A percentile compares a stretch with the other conserved stretches of the same genome.
phyloP scores from a whole-genome alignment of 345 rosid genomes.

The Boechera stricta region DNA sequence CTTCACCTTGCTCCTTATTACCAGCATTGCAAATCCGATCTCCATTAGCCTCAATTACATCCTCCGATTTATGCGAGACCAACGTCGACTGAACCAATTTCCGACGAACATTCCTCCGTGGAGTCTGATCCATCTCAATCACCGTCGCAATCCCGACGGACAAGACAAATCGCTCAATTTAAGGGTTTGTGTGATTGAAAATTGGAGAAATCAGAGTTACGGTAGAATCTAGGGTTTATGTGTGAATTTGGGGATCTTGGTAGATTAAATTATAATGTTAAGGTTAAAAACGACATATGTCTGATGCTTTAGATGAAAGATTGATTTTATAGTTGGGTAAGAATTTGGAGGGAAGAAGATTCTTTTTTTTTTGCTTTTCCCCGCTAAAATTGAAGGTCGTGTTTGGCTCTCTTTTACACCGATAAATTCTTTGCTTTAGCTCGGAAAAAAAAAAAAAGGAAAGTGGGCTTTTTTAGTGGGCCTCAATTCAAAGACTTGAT shows the following conservation, averaged over 20 bases:
- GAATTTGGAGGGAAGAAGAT: slow-evolving; percentile 41
- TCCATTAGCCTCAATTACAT: slow-evolving; percentile 43
- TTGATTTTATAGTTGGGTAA: not conserved
- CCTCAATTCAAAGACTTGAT: not conserved
- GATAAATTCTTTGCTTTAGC: not conserved
- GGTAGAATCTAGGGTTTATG: slow-evolving; percentile 37
- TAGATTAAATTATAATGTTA: slow-evolving; percentile 11
- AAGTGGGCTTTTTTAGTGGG: slow-evolving; percentile 36
- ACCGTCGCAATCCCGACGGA: slow-evolving; percentile 21
- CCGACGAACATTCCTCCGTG: slow-evolving; percentile 57
- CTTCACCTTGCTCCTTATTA: slow-evolving; percentile 37
- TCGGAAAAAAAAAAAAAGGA: not conserved
- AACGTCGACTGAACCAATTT: slow-evolving; percentile 81
- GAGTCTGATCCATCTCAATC: slow-evolving; percentile 41
- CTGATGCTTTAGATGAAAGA: not conserved
- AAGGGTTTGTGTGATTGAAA: not conserved
- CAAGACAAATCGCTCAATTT: slow-evolving; percentile 21
- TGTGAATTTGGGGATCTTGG: slow-evolving; percentile 41
- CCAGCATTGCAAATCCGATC: slow-evolving; percentile 43
- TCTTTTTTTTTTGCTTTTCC: slow-evolving; percentile 11
- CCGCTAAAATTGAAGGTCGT: slow-evolving; percentile 22
- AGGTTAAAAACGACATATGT: slow-evolving; percentile 10
- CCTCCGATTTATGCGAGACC: slow-evolving; percentile 57
- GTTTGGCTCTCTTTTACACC: slow-evolving; percentile 3
- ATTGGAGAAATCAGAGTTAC: slow-evolving; percentile 14